Conservation (phyloP, 1,284 basidiomycete genomes). For the Trametes polyzona region DNA sequence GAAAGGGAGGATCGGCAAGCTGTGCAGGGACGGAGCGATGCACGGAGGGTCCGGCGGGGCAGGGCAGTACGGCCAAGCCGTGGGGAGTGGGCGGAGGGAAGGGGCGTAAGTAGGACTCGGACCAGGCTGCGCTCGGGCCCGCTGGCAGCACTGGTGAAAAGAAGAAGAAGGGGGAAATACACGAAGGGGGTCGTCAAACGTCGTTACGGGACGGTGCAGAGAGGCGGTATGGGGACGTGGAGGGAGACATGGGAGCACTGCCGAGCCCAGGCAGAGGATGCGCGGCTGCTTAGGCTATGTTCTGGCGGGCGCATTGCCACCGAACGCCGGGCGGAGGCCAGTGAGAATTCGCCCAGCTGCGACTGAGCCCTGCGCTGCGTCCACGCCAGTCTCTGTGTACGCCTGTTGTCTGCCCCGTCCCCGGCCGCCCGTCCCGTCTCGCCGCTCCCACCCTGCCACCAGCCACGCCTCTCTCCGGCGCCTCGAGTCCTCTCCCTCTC, state of each 20-base stretch:
- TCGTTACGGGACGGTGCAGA: not conserved
- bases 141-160: constrained; percentile 3
- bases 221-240: not conserved
- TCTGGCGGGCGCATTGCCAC: constrained; percentile 21
- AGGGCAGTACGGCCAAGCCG: constrained; percentile 5
- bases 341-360: not conserved
- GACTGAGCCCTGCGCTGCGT: too few relatives aligned
- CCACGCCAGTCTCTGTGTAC: too few relatives aligned
- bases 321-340: constrained; percentile 13
- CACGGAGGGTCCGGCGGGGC: not conserved
- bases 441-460: not conserved
- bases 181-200: constrained; percentile 7
- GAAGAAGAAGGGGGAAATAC: not conserved
- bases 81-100: not conserved
- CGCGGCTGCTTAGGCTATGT: constrained; percentile 7
- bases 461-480: not conserved
- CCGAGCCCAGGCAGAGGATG: constrained; percentile 3
- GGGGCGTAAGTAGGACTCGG: not conserved
- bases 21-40: constrained; percentile 15
- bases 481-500: not conserved
- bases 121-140: not conserved
- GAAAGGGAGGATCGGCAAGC: constrained; percentile 18
- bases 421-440: constrained; percentile 7
- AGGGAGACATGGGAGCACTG: constrained; percentile 8
- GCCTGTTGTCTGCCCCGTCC: constrained; percentile 4